These are phyloP conservation scores for Stephanodiscus minutulus DNA, from an alignment of 108 stramenopile species.

Conservation along the genomic window DNA sequence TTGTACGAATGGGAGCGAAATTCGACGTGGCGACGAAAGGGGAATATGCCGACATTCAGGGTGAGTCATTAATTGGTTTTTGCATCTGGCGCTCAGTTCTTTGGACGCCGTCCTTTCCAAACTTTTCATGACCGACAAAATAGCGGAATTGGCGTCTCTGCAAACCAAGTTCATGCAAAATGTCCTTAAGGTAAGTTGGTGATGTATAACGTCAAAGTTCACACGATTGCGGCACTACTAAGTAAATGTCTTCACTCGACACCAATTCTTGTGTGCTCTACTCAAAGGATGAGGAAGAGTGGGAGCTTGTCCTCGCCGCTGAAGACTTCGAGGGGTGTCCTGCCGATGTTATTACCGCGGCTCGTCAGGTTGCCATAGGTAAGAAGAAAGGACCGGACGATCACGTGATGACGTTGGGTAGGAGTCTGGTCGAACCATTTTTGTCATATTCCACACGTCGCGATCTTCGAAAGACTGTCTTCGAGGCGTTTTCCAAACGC, in stretches of 20 bases:
- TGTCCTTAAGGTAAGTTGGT: conserved; percentile 34
- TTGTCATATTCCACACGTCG: conserved; percentile 58
- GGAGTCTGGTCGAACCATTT: conserved; percentile 79
- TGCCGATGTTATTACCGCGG: conserved; percentile 58
- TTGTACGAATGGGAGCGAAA: conserved; percentile 67
- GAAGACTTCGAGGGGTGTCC: conserved; percentile 73
- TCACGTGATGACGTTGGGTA: conserved; percentile 71
- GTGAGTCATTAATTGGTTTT: conserved; percentile 8
- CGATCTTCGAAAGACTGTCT: conserved; percentile 65
- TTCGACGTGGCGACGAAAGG: conserved; percentile 53
- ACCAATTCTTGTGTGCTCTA: too few species aligned
- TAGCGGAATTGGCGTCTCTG: conserved; percentile 67
- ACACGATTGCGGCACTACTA: too few species aligned
- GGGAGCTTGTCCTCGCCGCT: conserved; percentile 55
- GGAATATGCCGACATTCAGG: conserved; percentile 66
- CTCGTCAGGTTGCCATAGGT: conserved; percentile 67
- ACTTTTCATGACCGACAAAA: too few species aligned
- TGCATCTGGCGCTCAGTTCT: too few species aligned
- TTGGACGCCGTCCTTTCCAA: too few species aligned
- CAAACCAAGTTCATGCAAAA: conserved; percentile 47
- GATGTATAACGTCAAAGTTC: too few species aligned
- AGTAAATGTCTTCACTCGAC: too few species aligned
- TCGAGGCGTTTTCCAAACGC: conserved; percentile 62
- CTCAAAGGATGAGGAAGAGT: conserved; percentile 76
- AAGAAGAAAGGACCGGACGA: conserved; percentile 51